These are phyloP conservation scores for Flaveria robusta DNA, from an alignment of 129 eudicot genomes.

Conservation along the genomic window DNA sequence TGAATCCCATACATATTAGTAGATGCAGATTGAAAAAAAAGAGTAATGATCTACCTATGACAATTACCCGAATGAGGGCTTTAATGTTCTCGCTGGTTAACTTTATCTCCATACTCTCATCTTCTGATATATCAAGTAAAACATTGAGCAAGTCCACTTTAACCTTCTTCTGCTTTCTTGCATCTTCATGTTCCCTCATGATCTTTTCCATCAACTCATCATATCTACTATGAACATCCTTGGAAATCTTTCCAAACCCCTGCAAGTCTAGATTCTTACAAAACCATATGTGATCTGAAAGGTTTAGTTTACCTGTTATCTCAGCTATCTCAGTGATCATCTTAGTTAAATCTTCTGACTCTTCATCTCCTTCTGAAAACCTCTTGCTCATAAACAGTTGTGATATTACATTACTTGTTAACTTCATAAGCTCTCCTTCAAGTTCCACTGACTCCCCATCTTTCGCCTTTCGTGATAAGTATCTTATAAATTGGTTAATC, in stretches of 20 bases:
- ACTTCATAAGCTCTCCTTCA: conserved; percentile 33
- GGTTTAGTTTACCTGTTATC: conserved; percentile 19
- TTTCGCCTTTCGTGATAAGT: conserved; percentile 5
- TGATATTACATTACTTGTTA: conserved; percentile 43
- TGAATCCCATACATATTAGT: neutral
- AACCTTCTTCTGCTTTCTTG: conserved; percentile 3
- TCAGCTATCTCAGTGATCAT: conserved; percentile 23
- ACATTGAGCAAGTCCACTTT: conserved; percentile 36
- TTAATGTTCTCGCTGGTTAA: conserved; percentile 38
- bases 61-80: conserved; percentile 39
- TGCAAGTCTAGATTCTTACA: conserved; percentile 33
- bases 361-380: conserved; percentile 26
- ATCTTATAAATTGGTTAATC: conserved; percentile 15
- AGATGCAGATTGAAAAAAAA: neutral
- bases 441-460: conserved; percentile 30
- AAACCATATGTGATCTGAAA: conserved; percentile 38
- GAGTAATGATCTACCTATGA: neutral
- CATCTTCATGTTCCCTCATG: conserved; percentile 33
- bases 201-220: conserved; percentile 43
- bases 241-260: conserved; percentile 33
- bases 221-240: conserved; percentile 16
- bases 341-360: conserved; percentile 27
- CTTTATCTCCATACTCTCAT: conserved; percentile 42
- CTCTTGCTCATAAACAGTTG: conserved; percentile 47
- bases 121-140: conserved; percentile 30